A percentile compares a stretch with the other conserved stretches of the same genome.
Conservation (phyloP, 805 yeast genomes). For the Jamesozyma rosinii region DNA sequence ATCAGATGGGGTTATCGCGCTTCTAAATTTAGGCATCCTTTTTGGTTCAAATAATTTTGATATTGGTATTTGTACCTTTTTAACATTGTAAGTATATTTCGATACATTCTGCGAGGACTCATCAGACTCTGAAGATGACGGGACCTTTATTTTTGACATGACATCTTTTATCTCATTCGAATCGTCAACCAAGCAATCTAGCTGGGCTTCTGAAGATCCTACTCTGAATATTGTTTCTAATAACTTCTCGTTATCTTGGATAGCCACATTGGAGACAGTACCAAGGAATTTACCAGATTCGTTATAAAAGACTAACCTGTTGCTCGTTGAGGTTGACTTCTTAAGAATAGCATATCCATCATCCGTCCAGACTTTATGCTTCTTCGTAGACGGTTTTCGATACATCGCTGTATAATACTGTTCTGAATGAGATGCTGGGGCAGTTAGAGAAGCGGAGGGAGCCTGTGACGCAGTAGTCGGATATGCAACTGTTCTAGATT, state of each 20-base stretch:
- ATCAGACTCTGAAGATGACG: neutral
- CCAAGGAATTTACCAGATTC: constrained; percentile 27
- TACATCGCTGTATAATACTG: constrained; percentile 39
- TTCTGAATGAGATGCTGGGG: neutral
- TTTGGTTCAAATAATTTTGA: constrained; percentile 11
- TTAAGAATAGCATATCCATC: constrained; percentile 55
- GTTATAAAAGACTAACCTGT: constrained; percentile 20
- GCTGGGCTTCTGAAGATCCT: constrained; percentile 54
- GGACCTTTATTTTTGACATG: neutral
- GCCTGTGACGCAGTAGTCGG: neutral
- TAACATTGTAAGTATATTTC: neutral
- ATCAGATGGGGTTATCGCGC: constrained; percentile 10
- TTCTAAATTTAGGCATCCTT: constrained; percentile 10
- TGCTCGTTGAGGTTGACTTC: constrained; percentile 7
- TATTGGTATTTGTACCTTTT: constrained; percentile 6
- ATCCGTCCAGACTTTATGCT: constrained; percentile 91
- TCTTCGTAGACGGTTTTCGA: constrained; percentile 64
- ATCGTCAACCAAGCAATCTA: constrained; percentile 40
- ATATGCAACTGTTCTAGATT: neutral
- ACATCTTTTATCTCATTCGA: constrained; percentile 11
- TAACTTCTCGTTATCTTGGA: constrained; percentile 11
- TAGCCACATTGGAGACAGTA: constrained; percentile 9
- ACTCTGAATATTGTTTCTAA: constrained; percentile 38
- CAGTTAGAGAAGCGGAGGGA: neutral
- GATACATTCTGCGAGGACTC: neutral